Evolutionary conservation across 2,329 filamentous ascomycete genomes (phyloP).

Genomic region (Alternaria dauci): DNA sequence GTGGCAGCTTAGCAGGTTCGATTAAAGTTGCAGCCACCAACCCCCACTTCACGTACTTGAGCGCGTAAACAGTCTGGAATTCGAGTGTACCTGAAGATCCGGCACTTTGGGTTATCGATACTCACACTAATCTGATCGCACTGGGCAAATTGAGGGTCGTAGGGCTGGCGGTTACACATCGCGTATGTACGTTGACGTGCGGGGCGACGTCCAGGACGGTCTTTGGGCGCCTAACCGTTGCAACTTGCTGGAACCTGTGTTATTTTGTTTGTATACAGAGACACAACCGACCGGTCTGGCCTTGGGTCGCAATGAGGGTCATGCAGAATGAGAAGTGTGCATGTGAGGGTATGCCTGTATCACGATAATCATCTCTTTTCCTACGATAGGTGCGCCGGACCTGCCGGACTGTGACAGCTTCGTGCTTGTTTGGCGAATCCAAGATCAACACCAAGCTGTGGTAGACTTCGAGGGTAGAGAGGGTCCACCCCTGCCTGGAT

Average conservation of each 20-base stretch:
- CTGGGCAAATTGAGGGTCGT: constrained; percentile 21
- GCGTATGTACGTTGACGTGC: constrained; percentile 20
- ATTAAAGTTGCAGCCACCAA: constrained; percentile 40
- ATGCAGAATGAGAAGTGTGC: constrained; percentile 4
- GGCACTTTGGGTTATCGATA: constrained; percentile 22
- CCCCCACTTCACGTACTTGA: constrained; percentile 16
- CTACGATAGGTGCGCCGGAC: background rate
- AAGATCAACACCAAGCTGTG: constrained; percentile 4
- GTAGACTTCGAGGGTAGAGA: constrained; percentile 1
- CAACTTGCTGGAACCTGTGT: constrained; percentile 21
- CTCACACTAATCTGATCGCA: constrained; percentile 4
- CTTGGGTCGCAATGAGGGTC: constrained; percentile 8
- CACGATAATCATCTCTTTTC: background rate
- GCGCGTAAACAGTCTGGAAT: constrained; percentile 30
- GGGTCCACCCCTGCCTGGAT: background rate
- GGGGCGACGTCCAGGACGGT: constrained; percentile 32
- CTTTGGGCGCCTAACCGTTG: constrained; percentile 38
- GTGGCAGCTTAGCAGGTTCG: constrained; percentile 26
- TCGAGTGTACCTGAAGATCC: constrained; percentile 31
- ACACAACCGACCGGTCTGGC: constrained; percentile 13
- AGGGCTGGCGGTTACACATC: constrained; percentile 44
- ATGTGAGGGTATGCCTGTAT: constrained; percentile 10
- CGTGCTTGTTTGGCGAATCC: constrained; percentile 13
- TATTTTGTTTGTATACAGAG: constrained; percentile 28
- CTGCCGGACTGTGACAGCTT: constrained; percentile 15